Base-by-base conservation (phyloP, 345 rosid genomes). In the Gossypium ekmanianum region DNA sequence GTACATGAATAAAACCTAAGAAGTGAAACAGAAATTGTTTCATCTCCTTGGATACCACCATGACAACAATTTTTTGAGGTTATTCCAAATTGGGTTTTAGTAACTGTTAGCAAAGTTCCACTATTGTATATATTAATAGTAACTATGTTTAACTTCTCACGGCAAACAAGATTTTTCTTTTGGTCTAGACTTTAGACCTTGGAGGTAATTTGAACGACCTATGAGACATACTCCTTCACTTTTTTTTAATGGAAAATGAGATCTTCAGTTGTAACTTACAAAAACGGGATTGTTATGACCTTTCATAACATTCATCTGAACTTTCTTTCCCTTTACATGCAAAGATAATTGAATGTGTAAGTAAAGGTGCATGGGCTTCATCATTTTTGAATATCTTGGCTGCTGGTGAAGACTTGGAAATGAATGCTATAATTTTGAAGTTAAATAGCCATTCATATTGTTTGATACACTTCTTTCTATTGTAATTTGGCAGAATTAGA, bases 401-500 rank as follows among this genome's bases (percentile, higher is more conserved):
- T 34, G 18, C 61, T 63, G 58, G 18, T 22, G 55, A 20, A 61
- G 71, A 74, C 13, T 27, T 69, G 59, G 34, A 45, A 69, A 68
- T 50, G n/a, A 27, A 7, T 50, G 41, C 41, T 52, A 12, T 44
- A 73, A 34, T 55, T 48, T 68, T 29, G 61, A 24, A 29, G 51
- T 68, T 11, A 29, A 9, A 68, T 7, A 22, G 47, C 47, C 24
- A 16, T 70, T 69, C 24, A 75, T 75, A 43, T 22, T 75, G 64
- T 66, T 68, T 51, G 55, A 45, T 45, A 67, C 51, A 67, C 16
- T 20, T 11, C 27, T 67, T 45, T 11, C 12, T 45, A 67, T 45
- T 67, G 27, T 18, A 12, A 16, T 2, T 47, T 22, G 55, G 55
- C 6, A 22, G 39, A 13, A 22, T 14, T 20, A 22, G 71, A 20